Conservation (phyloP, 345 rosid species). For the Boechera divaricarpa region DNA sequence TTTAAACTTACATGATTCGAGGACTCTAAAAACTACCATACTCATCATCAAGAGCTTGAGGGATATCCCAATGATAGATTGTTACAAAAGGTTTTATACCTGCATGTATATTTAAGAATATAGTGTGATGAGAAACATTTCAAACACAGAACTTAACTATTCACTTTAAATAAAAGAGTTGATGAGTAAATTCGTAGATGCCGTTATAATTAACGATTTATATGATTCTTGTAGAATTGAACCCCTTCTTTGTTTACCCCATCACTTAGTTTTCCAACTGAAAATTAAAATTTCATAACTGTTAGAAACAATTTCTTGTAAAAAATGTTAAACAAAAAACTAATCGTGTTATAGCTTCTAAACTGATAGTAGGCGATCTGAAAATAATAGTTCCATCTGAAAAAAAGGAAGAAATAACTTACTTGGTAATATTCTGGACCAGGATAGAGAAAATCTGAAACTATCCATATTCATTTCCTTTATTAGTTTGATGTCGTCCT, state of each 20-base stretch:
- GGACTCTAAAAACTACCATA: conserved; percentile 52
- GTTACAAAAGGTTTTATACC: conserved; percentile 53
- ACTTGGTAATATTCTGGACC: conserved; percentile 56
- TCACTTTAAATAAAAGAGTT: neutral
- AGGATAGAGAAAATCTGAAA: conserved; percentile 54
- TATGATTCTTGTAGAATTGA: conserved; percentile 50
- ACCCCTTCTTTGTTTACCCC: conserved; percentile 52
- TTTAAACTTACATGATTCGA: conserved; percentile 44
- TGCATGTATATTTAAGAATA: neutral
- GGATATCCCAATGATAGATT: conserved; percentile 54
- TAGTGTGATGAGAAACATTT: neutral
- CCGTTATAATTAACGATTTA: conserved; percentile 1
- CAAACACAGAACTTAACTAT: neutral
- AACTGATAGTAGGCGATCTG: too few species aligned
- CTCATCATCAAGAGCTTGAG: conserved; percentile 51
- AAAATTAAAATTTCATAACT: too few species aligned
- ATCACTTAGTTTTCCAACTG: conserved; percentile 50
- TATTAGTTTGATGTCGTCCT: conserved; percentile 51
- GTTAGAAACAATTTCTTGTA: too few species aligned
- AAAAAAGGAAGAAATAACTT: neutral
- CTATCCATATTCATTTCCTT: conserved; percentile 48
- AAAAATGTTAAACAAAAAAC: neutral
- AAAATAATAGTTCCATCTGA: too few species aligned
- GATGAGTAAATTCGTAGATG: neutral
- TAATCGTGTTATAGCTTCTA: too few species aligned